Evolutionary conservation across 345 rosid genomes (phyloP), one percentile per base, ranked within the genome.

Genomic region (Citrus medica): DNA sequence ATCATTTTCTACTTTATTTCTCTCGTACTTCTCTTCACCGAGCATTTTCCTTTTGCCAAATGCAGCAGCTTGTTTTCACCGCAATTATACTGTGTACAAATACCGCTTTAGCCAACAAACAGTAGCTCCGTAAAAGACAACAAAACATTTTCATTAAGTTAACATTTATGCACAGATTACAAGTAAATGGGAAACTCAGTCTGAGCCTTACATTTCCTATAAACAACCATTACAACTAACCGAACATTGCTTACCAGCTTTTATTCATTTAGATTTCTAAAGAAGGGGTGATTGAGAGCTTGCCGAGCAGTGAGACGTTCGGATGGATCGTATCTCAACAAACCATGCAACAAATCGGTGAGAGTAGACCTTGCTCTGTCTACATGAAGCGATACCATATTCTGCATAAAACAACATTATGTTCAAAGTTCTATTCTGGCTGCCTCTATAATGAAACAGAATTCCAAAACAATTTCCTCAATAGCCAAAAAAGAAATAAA

Each of bases 251-350:
- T 51, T 22, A 51, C 17, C 7, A 5, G 32, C 59, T 75, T 73
- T 75, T 48, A 73, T 82, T 70, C 86, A 75, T 80, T 58, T 32
- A 76, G 72, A 69, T 62, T 83, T 72, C 76, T 83, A 38, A 94
- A 92, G 83, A 94, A 94, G 2, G 93, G 86, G 84, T 94, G 95
- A 56, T 85, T 78, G n/a, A 94, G 91, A 74, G 98, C 98, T 78
- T 87, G 81, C 0, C 71, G 76, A 24, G 95, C 98, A 0, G 93
- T 91, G 68, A 91, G 85, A 6, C 98, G 92, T 83, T 90, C 88
- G 1, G 92, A 88, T 12, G 97, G 97, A 71, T 94, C 89, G 30
- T 88, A 91, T 75, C 75, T 79, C 82, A 94, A 81, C 48, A 94
- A 82, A 67, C 98, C 90, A 25, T 76, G 83, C 85, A 94, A 80